Conservation (phyloP, 257 asterid genomes). For the Solanum ossicruentum region DNA sequence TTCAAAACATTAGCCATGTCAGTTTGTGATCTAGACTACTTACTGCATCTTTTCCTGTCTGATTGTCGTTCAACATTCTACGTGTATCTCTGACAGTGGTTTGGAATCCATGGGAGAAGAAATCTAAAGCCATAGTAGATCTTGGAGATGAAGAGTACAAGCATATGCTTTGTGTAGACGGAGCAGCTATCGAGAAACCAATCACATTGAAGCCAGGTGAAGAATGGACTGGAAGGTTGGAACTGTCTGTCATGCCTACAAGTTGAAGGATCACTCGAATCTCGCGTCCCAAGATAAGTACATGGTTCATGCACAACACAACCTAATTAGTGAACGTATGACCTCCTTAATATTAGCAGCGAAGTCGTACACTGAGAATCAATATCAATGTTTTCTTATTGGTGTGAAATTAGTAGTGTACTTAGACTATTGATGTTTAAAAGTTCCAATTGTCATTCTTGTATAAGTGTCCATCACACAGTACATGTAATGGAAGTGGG, state of each 20-base stretch:
- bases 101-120: slow-evolving; percentile 94
- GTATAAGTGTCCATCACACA: not conserved
- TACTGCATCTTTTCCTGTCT: not conserved
- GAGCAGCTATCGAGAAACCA: slow-evolving; percentile 69
- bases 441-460: not conserved
- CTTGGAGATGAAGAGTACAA: slow-evolving; percentile 76
- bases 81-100: slow-evolving; percentile 30
- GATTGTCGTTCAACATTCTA: not conserved
- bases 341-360: not conserved
- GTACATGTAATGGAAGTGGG: not conserved
- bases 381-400: not conserved
- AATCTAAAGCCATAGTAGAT: slow-evolving; percentile 40
- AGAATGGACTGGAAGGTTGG: slow-evolving; percentile 69
- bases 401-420: not conserved
- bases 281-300: not conserved
- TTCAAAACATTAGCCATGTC: not conserved
- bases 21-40: not conserved
- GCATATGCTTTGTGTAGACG: slow-evolving; percentile 71
- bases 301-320: not conserved
- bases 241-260: slow-evolving; percentile 40
- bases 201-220: slow-evolving; percentile 62
- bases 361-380: not conserved
- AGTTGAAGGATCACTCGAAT: slow-evolving; percentile 1
- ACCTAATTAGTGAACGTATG: not conserved
- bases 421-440: not conserved